Conservation (phyloP, 2,329 filamentous ascomycete genomes). For the Talaromyces marneffei region DNA sequence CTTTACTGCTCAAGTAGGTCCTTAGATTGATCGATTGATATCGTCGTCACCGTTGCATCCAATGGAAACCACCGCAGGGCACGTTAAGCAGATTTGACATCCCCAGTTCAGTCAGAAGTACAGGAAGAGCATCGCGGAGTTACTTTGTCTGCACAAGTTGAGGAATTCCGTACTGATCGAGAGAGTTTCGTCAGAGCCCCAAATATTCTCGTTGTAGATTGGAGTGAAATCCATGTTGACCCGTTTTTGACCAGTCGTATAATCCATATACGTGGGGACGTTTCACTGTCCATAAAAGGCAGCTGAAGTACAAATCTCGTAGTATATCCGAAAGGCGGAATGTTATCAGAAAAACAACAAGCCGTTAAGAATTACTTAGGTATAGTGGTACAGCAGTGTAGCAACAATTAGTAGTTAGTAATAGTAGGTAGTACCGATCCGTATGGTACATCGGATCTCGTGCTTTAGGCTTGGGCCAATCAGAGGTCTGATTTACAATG, state of each 20-base stretch:
- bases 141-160: background rate
- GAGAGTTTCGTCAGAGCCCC: background rate
- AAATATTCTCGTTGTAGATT: background rate
- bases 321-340: background rate
- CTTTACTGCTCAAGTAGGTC: background rate
- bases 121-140: background rate
- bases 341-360: background rate
- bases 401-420: background rate
- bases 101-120: background rate
- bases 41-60: background rate
- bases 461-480: background rate
- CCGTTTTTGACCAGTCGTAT: background rate
- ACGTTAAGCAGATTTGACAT: background rate
- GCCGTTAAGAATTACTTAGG: background rate
- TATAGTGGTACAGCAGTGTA: background rate
- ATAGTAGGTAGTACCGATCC: background rate
- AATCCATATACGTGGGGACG: too few species aligned
- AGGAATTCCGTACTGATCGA: background rate
- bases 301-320: background rate
- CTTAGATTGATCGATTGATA: background rate
- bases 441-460: background rate
- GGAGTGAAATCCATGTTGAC: background rate
- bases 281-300: background rate
- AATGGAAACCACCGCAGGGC: background rate
- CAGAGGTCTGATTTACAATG: background rate